Percentiles rank a stretch among this genome's conserved stretches.
These are phyloP conservation scores for Populus euphratica DNA, from an alignment of 345 rosid species.

Conservation along the genomic window DNA sequence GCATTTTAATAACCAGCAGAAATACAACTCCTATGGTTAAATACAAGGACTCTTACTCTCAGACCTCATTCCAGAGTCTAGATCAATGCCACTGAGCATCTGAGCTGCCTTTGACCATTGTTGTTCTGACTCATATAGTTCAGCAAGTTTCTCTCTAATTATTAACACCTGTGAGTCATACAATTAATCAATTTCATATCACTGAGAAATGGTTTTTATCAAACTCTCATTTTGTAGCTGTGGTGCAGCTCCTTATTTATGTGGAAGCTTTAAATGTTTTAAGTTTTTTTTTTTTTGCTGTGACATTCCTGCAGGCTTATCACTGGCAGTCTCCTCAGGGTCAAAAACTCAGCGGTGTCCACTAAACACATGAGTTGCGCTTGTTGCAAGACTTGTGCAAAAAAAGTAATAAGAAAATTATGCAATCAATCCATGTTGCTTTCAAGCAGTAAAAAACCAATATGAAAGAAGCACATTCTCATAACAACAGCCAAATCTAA, in stretches of 20 bases:
- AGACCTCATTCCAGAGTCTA: conserved; percentile 95
- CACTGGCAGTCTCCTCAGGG: too few species aligned
- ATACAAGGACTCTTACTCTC: conserved; percentile 13
- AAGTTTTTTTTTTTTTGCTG: too few species aligned
- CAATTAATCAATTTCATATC: conserved; percentile 1
- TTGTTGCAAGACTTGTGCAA: neutral
- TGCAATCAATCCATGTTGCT: neutral
- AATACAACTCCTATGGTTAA: neutral
- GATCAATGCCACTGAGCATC: conserved; percentile 97
- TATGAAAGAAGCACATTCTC: neutral
- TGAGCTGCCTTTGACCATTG: conserved; percentile 97
- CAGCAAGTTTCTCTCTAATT: conserved; percentile 94
- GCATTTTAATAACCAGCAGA: neutral
- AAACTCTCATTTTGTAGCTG: too few species aligned
- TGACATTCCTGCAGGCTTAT: too few species aligned
- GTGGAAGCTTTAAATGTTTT: too few species aligned
- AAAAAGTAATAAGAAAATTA: too few species aligned
- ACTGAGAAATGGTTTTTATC: neutral
- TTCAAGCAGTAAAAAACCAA: neutral
- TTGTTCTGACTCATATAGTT: conserved; percentile 81
- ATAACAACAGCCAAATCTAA: neutral
- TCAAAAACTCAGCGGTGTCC: too few species aligned
- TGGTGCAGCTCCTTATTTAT: too few species aligned
- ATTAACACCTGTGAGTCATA: conserved; percentile 55
- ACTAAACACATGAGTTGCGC: too few species aligned